phyloP scores from a whole-genome alignment of 1,139 yeast genomes.

The Candida sanyaensis region DNA sequence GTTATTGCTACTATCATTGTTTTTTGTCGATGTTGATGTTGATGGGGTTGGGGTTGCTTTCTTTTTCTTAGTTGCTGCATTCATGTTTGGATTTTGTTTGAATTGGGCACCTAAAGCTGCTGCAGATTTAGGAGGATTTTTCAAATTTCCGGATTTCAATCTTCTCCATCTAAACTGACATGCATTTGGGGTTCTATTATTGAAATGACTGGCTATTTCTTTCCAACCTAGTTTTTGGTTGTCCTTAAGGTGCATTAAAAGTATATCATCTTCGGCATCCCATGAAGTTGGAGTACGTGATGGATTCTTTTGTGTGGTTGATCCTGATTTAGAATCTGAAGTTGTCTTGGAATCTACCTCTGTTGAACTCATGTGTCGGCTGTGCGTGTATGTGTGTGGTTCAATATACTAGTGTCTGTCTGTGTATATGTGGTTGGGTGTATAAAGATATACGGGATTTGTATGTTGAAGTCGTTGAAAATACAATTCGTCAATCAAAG shows the following conservation, averaged over 20 bases:
- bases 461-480: background rate
- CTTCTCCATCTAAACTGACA: constrained; percentile 82
- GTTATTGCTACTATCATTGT: constrained; percentile 17
- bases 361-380: constrained; percentile 8
- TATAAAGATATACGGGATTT: background rate
- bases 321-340: constrained; percentile 6
- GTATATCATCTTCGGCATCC: constrained; percentile 73
- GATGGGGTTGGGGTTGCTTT: constrained; percentile 20
- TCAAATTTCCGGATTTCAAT: constrained; percentile 62
- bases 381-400: too few relatives aligned
- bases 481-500: background rate
- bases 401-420: too few relatives aligned
- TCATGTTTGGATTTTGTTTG: constrained; percentile 13
- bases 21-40: background rate
- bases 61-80: constrained; percentile 20
- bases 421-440: too few relatives aligned
- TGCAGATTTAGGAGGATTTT: constrained; percentile 53
- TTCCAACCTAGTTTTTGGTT: constrained; percentile 76
- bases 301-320: constrained; percentile 18
- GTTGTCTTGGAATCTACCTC: constrained; percentile 7
- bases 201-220: constrained; percentile 70
- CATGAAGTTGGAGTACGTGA: constrained; percentile 67
- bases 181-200: constrained; percentile 73
- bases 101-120: constrained; percentile 21
- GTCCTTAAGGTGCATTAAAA: constrained; percentile 69